Evolutionary conservation across 495 filamentous ascomycete species (phyloP).

Genomic region (Podospora australis): DNA sequence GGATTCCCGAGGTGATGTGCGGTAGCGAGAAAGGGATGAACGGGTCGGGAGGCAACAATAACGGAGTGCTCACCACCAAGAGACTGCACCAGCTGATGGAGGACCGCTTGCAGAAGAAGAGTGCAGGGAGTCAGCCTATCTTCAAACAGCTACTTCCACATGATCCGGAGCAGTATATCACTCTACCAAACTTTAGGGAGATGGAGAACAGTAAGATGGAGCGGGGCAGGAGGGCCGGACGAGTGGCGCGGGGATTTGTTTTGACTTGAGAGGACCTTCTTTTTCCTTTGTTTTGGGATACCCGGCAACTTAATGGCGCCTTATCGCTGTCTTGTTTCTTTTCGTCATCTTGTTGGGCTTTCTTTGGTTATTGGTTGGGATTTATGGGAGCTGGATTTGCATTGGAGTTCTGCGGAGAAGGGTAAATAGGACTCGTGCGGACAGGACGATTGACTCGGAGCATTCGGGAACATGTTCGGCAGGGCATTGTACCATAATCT

Average conservation of each 20-base stretch:
- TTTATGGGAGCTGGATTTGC: no score
- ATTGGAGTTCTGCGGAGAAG: no score
- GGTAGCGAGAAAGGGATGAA: background rate
- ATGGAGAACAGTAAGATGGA: background rate
- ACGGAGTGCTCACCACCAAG: conserved; percentile 21
- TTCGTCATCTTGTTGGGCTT: no score
- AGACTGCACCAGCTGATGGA: conserved; percentile 31
- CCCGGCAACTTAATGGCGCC: no score
- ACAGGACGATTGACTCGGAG: background rate
- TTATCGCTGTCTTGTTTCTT: no score
- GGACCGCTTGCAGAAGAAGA: conserved; percentile 22
- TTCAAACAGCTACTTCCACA: conserved; percentile 30
- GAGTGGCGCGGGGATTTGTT: conserved; percentile 10
- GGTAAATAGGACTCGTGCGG: background rate
- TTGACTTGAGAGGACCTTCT: no score
- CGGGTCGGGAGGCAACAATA: background rate
- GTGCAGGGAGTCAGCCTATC: conserved; percentile 25
- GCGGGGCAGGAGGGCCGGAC: conserved; percentile 1
- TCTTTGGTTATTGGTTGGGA: no score
- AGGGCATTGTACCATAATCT: no score
- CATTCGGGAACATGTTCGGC: no score
- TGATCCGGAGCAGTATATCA: conserved; percentile 29
- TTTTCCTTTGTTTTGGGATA: no score
- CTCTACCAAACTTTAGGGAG: conserved; percentile 22
- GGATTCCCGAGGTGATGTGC: background rate